Conservation (phyloP, 2,329 filamentous ascomycete species). For the Neocucurbitaria cava region DNA sequence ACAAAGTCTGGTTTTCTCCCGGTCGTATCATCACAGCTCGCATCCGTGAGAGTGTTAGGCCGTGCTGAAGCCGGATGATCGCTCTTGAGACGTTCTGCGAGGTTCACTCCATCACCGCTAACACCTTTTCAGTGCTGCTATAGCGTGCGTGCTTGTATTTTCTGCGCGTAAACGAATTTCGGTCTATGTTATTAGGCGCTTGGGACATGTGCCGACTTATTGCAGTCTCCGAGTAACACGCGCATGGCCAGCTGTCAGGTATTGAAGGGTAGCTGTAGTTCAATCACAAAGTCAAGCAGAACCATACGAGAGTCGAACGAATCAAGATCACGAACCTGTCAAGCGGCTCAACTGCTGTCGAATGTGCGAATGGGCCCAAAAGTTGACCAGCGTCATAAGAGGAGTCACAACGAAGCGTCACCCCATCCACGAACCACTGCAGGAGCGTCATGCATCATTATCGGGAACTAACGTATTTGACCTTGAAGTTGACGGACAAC, state of each 20-base stretch:
- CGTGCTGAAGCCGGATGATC: too few species aligned
- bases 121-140: background rate
- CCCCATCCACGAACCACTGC: conserved; percentile 2
- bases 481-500: conserved; percentile 15
- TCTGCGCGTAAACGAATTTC: background rate
- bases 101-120: background rate
- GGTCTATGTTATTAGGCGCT: background rate
- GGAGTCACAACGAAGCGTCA: background rate
- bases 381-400: background rate
- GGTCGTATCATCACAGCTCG: too few species aligned
- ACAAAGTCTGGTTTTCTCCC: too few species aligned
- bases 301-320: background rate
- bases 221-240: background rate
- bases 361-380: background rate
- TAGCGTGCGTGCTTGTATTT: background rate
- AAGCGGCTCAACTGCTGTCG: background rate
- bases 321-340: background rate
- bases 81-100: background rate
- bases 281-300: background rate
- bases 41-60: too few species aligned
- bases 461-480: background rate
- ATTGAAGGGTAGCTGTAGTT: background rate
- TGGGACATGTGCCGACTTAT: background rate
- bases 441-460: background rate
- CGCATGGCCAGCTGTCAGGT: background rate